Conservation (phyloP, 2,329 filamentous ascomycete species). For the Pseudonectria buxi region DNA sequence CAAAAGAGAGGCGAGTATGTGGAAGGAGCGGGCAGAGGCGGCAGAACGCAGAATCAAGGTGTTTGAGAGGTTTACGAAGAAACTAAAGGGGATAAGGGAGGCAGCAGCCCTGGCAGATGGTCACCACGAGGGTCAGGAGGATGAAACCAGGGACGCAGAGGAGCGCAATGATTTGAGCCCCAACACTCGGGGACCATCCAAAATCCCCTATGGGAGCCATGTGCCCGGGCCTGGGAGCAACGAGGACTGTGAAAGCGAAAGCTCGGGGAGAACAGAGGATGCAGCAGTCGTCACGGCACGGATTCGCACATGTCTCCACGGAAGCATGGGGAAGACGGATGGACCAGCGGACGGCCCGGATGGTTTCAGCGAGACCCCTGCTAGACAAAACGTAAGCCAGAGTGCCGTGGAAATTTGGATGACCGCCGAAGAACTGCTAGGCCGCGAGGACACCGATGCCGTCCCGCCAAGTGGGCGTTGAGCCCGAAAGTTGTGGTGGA, state of each 20-base stretch:
- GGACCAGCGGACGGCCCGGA: slow-evolving; percentile 6
- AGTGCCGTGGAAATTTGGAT: background rate
- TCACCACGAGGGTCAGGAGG: background rate
- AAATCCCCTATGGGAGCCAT: slow-evolving; percentile 1
- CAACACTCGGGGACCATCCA: slow-evolving; percentile 1
- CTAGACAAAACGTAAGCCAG: background rate
- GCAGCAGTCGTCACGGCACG: slow-evolving; percentile 17
- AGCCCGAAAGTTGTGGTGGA: too few species aligned
- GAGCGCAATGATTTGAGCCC: background rate
- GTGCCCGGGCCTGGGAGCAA: background rate
- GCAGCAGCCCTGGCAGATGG: slow-evolving; percentile 5
- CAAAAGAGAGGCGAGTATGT: slow-evolving; percentile 31
- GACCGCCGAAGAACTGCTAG: too few species aligned
- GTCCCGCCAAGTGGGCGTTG: too few species aligned
- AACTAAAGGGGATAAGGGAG: slow-evolving; percentile 26
- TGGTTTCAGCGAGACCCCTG: background rate
- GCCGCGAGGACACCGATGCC: too few species aligned
- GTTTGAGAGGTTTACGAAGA: slow-evolving; percentile 37
- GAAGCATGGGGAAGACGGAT: slow-evolving; percentile 5
- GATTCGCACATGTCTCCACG: slow-evolving; percentile 22
- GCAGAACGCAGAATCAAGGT: slow-evolving; percentile 47
- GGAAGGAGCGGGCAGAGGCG: slow-evolving; percentile 48
- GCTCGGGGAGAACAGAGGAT: slow-evolving; percentile 20
- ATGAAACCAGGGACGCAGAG: background rate
- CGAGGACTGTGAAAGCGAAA: slow-evolving; percentile 12